These are phyloP conservation scores for Ruellia speciosa DNA, from an alignment of 305 asterid genomes.

Conservation along the genomic window DNA sequence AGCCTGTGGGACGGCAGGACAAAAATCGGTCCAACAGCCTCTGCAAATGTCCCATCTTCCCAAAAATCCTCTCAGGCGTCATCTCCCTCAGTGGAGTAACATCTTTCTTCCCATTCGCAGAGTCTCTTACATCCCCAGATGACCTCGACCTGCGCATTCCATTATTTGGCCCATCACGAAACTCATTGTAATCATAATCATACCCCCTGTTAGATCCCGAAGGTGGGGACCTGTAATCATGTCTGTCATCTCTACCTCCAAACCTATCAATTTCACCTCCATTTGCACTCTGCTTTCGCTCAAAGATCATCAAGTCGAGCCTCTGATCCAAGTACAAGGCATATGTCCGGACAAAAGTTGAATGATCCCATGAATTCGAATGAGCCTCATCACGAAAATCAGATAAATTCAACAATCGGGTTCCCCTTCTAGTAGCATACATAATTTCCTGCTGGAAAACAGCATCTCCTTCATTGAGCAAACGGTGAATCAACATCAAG, in stretches of 20 bases:
- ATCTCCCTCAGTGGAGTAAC: constrained; percentile 82
- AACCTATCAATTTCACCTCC: constrained; percentile 36
- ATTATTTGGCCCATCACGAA: constrained; percentile 35
- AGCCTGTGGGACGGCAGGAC: constrained; percentile 72
- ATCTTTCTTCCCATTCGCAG: constrained; percentile 41
- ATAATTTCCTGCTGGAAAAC: constrained; percentile 76
- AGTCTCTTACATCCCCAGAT: constrained; percentile 63
- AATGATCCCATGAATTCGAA: constrained; percentile 88
- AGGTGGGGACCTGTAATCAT: constrained; percentile 53
- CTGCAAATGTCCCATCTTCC: constrained; percentile 88
- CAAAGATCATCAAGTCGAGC: constrained; percentile 63
- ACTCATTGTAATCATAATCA: constrained; percentile 49
- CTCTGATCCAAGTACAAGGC: constrained; percentile 84
- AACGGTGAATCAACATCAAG: constrained; percentile 63
- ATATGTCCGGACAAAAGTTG: constrained; percentile 77
- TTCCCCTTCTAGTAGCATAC: constrained; percentile 79
- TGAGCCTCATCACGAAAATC: constrained; percentile 97
- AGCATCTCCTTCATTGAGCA: constrained; percentile 68
- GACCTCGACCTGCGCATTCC: constrained; percentile 82
- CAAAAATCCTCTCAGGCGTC: constrained; percentile 64
- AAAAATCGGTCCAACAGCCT: constrained; percentile 75
- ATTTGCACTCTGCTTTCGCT: constrained; percentile 40
- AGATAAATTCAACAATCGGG: constrained; percentile 73
- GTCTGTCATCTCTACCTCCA: constrained; percentile 54
- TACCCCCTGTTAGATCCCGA: constrained; percentile 47